Conservation (phyloP, 1,284 basidiomycete species). For the Pseudozyma thailandica region DNA sequence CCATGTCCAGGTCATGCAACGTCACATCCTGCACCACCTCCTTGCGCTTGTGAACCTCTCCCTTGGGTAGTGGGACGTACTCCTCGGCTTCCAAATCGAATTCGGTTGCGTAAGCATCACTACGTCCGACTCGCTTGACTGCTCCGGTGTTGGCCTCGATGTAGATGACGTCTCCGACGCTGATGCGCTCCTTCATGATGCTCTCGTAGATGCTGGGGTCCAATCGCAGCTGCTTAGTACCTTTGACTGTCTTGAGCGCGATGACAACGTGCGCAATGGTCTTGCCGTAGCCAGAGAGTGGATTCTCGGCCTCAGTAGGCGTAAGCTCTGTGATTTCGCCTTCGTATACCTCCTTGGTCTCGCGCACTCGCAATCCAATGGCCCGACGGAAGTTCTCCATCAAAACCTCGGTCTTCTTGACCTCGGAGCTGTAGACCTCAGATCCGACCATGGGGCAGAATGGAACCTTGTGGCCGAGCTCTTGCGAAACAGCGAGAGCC, state of each 20-base stretch:
- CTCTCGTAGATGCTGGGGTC: conserved; percentile 97
- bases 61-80: conserved; percentile 96
- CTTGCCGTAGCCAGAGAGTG: conserved; percentile 87
- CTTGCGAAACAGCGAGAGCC: conserved; percentile 91
- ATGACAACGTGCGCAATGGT: conserved; percentile 97
- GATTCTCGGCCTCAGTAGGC: conserved; percentile 75
- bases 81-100: conserved; percentile 98
- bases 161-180: conserved; percentile 96
- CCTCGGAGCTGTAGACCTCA: conserved; percentile 95
- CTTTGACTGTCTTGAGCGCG: conserved; percentile 95
- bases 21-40: conserved; percentile 98
- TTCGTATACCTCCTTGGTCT: conserved; percentile 98
- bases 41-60: conserved; percentile 96
- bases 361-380: conserved; percentile 77
- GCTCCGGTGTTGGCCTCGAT: conserved; percentile 94
- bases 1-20: conserved; percentile 93
- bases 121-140: conserved; percentile 96
- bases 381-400: conserved; percentile 93
- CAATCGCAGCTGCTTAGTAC: conserved; percentile 94
- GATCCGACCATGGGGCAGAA: conserved; percentile 99
- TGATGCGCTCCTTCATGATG: conserved; percentile 96
- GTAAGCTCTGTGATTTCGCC: conserved; percentile 98
- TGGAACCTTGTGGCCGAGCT: conserved; percentile 91
- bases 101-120: conserved; percentile 97
- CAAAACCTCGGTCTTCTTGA: conserved; percentile 99